phyloP scores from a whole-genome alignment of 2,329 filamentous ascomycete species.

The Aulographum hederae region DNA sequence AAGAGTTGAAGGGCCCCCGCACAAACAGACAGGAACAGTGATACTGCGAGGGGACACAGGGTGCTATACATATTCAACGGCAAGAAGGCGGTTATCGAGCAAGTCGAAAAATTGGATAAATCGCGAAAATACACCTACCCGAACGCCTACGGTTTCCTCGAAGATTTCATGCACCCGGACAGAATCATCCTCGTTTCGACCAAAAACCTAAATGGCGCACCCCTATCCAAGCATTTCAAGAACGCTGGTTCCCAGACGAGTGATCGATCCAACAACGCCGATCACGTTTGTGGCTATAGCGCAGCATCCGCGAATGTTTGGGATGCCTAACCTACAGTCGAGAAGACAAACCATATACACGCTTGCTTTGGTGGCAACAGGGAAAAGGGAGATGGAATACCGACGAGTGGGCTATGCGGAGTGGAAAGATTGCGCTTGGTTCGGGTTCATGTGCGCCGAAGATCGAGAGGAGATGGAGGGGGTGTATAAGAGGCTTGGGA shows the following conservation, averaged over 20 bases:
- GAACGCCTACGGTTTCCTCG: not conserved
- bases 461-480: not conserved
- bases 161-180: conserved; percentile 6
- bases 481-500: not conserved
- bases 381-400: conserved; percentile 5
- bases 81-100: not conserved
- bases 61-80: not conserved
- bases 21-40: not conserved
- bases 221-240: conserved; percentile 8
- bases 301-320: conserved; percentile 5
- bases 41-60: not conserved
- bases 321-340: conserved; percentile 3
- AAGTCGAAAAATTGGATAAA: not conserved
- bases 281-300: conserved; percentile 11
- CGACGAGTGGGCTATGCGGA: conserved; percentile 8
- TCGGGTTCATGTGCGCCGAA: conserved; percentile 8
- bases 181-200: conserved; percentile 7
- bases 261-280: conserved; percentile 7
- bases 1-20: not conserved
- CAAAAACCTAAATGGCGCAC: not conserved
- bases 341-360: conserved; percentile 3
- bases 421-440: conserved; percentile 11
- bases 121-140: not conserved
- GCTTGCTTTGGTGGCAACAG: conserved; percentile 7
- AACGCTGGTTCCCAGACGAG: conserved; percentile 9